phyloP scores from a whole-genome alignment of 306 rosid genomes.

The Lupinus albus region DNA sequence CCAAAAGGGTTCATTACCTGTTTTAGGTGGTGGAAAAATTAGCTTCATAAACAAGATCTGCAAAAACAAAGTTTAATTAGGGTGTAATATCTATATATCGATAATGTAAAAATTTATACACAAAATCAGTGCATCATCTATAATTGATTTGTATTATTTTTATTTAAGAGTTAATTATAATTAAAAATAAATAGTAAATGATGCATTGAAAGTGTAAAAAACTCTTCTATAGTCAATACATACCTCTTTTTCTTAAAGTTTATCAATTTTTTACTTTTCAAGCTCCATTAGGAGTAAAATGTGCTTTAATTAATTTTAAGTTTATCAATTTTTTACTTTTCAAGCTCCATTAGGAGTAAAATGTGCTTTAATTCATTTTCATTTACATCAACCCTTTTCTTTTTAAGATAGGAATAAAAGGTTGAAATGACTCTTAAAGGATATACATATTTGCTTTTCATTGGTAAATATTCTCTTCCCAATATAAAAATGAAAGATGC shows the following conservation, averaged over 20 bases:
- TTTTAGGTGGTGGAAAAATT: constrained; percentile 42
- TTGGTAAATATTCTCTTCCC: constrained; percentile 44
- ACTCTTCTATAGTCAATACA: too few species aligned
- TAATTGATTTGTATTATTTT: too few species aligned
- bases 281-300: constrained; percentile 41
- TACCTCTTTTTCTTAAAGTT: too few species aligned
- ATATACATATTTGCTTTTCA: constrained; percentile 30
- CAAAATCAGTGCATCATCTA: too few species aligned
- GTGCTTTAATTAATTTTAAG: constrained; percentile 40
- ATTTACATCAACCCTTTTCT: constrained; percentile 35
- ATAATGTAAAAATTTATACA: too few species aligned
- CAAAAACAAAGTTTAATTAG: too few species aligned
- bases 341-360: constrained; percentile 39
- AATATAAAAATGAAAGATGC: constrained; percentile 35
- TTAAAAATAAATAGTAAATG: too few species aligned
- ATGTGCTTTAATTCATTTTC: constrained; percentile 42
- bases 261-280: constrained; percentile 42
- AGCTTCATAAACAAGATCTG: constrained; percentile 45
- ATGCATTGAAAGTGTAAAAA: too few species aligned
- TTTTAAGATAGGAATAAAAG: constrained; percentile 36
- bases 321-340: constrained; percentile 42
- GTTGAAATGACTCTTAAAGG: constrained; percentile 51
- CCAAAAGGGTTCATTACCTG: constrained; percentile 45
- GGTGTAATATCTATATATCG: too few species aligned
- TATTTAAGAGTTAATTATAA: too few species aligned